Evolutionary conservation across 768 basidiomycete genomes (phyloP), one percentile per base, ranked within the genome.

Genomic region (Collybiopsis luxurians): DNA sequence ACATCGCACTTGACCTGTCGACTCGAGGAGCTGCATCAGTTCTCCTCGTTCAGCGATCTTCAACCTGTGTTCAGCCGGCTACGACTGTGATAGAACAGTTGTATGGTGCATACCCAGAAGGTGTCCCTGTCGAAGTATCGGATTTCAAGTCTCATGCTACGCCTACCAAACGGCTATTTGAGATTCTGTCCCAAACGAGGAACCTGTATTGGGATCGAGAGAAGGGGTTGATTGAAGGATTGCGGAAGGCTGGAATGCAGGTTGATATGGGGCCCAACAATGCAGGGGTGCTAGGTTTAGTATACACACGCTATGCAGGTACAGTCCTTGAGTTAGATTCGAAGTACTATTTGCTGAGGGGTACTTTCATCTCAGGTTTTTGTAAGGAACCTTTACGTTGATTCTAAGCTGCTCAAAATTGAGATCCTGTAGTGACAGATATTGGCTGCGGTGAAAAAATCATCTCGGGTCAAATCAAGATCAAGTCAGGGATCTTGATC

Each of bases 391-490:
- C 31, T n/a, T n/a, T 53, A 12, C 12, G 12, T 30, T 17, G 9
- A 40, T 23, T 38, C 19, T n/a, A 19, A 1, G 11, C 13, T 4
- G 28, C 28, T 30, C 31, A 5, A 13, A 34, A 34, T n/a, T 21
- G 4, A 4, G 6, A 7, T 12, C 24, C 11, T 26, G 17, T 46
- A 71, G 70, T 67, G 67, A 40, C 71, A 17, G 79, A 81, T 59
- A 73, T 76, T 49, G 83, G 81, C 28, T 78, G 78, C 42, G 76
- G 76, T 31, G 73, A 82, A 61, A 69, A 78, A 56, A 79, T 85
- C 60, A 74, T 74, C 38, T 71, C 77, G 42, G 82, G 82, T 4
- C 75, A 82, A 61, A 79, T 85, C 67, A 80, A 81, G 62, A 66
- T 85, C 57, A 85, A 84, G 70, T 79, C 78, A 59, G 82, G 81